Conservation (phyloP, 306 rosid species). For the Hippophae gyantsensis region DNA sequence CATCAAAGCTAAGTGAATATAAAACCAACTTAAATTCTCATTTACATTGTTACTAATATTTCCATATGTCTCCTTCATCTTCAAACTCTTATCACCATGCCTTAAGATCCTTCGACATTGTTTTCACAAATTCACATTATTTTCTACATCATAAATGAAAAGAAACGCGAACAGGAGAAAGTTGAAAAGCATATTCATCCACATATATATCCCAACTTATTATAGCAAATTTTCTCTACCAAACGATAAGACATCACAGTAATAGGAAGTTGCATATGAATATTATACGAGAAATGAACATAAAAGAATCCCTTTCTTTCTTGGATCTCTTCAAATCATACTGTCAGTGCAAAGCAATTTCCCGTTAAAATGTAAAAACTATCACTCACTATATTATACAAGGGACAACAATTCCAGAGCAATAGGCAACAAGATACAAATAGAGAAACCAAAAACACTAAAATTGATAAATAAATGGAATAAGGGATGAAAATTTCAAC, state of each 20-base stretch:
- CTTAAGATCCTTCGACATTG: slow-evolving; percentile 3
- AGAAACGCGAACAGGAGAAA: neutral
- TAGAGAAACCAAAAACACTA: too few relatives aligned
- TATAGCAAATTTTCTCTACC: neutral
- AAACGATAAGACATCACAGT: neutral
- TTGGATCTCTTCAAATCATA: slow-evolving; percentile 18
- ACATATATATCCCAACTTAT: neutral
- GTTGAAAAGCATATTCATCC: neutral
- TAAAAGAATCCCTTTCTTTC: slow-evolving; percentile 16
- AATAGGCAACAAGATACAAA: neutral
- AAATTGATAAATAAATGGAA: too few relatives aligned
- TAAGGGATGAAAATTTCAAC: too few relatives aligned
- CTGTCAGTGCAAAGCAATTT: slow-evolving; percentile 6
- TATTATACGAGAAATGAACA: neutral
- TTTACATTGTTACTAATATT: slow-evolving; percentile 12
- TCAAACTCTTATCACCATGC: slow-evolving; percentile 9
- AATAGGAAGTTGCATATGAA: neutral
- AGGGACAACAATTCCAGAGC: neutral
- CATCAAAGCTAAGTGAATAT: slow-evolving; percentile 11
- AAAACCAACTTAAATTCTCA: slow-evolving; percentile 13
- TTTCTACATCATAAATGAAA: slow-evolving; percentile 7
- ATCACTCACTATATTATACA: too few relatives aligned
- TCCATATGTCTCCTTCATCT: slow-evolving; percentile 10
- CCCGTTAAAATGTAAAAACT: neutral
- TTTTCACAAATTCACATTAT: slow-evolving; percentile 15